Base-by-base conservation (phyloP, 495 filamentous ascomycete genomes). In the Gamarada debralockiae region DNA sequence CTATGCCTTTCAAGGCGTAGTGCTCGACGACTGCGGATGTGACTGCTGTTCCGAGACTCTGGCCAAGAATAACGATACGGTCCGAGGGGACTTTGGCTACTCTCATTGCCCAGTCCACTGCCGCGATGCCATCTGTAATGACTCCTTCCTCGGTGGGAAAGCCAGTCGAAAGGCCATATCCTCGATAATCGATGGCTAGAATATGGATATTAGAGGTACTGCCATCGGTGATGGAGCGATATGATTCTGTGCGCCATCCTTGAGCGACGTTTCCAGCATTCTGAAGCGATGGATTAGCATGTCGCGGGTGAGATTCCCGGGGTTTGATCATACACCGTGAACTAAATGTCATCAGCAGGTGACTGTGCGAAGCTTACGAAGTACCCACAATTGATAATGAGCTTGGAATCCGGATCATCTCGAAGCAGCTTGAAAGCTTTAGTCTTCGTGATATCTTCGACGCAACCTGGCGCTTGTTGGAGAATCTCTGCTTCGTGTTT, bases 1-100 rank as follows among this genome's bases (percentile, higher is more conserved):
- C 73, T 21, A 73, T 56, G 2, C 68, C 68, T 45, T 65, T 53
- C 34, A 50, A 29, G 52, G 64, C 73, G 55, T 87, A 92, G 31
- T 80, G 75, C 57, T 93, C 85, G 0, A 80, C 82, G 1, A 87
- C 81, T 17, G 76, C 92, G 18, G 82, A 69, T 13, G 82, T 81
- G 1, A 97, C 87, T 1, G 88, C 92, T 8, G 93, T 95, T 23
- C 93, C 93, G 2, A 98, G 82, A 54, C 84, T 90, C 51, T 96
- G 92, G 39, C 92, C 92, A n/a, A 92, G 65, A 37, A 97, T 72
- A 9, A 89, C 79, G 41, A 97, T 95, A 12, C 81, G 78, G 14
- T 78, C 73, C 0, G 92, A 69, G 0, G 87, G 75, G 20, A 97
- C 78, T 17, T 76, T 67, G 15, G 82, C 81, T 1, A 79, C 68